A percentile compares a stretch with the other conserved stretches of the same genome.
Evolutionary conservation across 441 rosid genomes (phyloP).

Genomic region (Theobroma grandiflorum): DNA sequence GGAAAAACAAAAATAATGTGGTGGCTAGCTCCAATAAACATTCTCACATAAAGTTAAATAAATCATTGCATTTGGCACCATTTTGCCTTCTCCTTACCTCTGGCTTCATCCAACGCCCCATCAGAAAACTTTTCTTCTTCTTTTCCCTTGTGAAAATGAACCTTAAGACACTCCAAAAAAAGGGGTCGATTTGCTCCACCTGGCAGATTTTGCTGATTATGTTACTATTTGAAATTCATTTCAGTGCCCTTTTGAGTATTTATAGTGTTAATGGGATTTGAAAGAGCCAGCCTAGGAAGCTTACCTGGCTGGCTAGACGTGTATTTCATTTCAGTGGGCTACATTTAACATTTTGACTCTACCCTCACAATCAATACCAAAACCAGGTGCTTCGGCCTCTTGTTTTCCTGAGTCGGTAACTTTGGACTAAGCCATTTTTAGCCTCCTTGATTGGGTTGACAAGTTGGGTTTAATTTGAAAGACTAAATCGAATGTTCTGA

Average conservation of each 20-base stretch:
- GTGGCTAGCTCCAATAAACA: neutral
- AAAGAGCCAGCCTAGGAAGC: neutral
- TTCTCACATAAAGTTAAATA: neutral
- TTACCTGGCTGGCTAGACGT: neutral
- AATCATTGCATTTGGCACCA: neutral
- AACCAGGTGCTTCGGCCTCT: constrained; percentile 55
- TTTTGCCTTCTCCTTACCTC: constrained; percentile 50
- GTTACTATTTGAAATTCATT: neutral
- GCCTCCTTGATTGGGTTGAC: neutral
- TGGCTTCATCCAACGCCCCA: constrained; percentile 84
- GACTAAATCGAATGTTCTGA: neutral
- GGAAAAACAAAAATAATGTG: neutral
- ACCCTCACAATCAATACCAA: neutral
- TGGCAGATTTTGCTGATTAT: neutral
- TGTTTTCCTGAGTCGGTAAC: constrained; percentile 35
- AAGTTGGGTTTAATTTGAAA: neutral
- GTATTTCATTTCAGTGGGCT: constrained; percentile 46
- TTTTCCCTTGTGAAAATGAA: neutral
- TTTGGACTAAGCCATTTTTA: neutral
- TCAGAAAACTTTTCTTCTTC: constrained; percentile 27
- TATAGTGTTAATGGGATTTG: neutral
- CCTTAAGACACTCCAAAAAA: neutral
- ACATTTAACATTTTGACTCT: constrained; percentile 25
- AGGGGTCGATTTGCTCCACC: neutral
- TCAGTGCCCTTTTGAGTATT: neutral